Base-by-base conservation (phyloP, 2,329 filamentous ascomycete species). In the Hypomyces rosellus region DNA sequence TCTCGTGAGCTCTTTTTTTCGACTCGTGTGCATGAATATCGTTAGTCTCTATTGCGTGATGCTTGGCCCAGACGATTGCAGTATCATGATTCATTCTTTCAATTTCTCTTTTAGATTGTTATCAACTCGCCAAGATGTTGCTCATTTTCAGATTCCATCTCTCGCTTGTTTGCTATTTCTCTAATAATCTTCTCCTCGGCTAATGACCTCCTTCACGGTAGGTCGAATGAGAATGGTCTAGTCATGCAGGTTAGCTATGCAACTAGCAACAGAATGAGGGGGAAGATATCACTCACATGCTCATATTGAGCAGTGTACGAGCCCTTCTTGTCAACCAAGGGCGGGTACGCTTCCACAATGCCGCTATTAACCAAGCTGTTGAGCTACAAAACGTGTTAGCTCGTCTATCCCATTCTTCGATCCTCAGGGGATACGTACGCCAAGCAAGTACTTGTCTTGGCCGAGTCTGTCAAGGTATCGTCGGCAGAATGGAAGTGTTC, bases 251-350 rank as follows among this genome's bases (percentile, higher is more conserved):
- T 54, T 48, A 59, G 57, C 42, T 50, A 45, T 48, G 30, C 33
- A 37, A 33, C 43, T 25, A 33, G 15, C 3, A 20, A 48, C 22
- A 42, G 39, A 5, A 34, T 33, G 14, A 30, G 30, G 9, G 22
- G 3, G n/a, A n/a, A 30, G 15, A 34, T 18, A 15, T 20, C 6
- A 81, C 87, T 79, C 73, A 95, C 90, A 74, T 96, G 91, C 75
- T 96, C 91, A 65, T 84, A 95, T 67, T 96, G 91, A 56, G 91
- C 92, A 22, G 90, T 95, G 69, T 95, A 96, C 22, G 88, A 95
- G 52, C 92, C 92, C 78, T 95, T 95, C 71, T 91, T 84, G 72
- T 96, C 91, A 59, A 87, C 85, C 60, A 96, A 75, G 30, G 91
- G 91, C 37, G 90, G 89, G 66, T 96, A 96, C 40, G 88, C 83